Conservation (phyloP, 345 rosid genomes). For the Reutealis trisperma region DNA sequence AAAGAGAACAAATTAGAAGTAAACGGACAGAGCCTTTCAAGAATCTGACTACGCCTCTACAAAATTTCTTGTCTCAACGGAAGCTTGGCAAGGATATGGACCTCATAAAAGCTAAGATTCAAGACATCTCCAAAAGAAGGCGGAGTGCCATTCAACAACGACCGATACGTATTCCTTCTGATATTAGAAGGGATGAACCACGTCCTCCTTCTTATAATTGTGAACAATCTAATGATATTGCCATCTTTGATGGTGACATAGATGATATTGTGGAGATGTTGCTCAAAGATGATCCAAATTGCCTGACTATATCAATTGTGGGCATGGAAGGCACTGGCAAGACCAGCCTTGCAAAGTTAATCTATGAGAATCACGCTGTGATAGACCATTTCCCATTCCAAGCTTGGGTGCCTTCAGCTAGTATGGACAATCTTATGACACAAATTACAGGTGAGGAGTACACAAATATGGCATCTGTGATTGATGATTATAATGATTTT, state of each 20-base stretch:
- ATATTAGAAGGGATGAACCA: too few species aligned
- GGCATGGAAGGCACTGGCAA: constrained; percentile 20
- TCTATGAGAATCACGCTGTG: constrained; percentile 6
- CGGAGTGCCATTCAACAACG: neutral
- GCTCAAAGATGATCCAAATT: neutral
- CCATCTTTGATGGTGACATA: neutral
- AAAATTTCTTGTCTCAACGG: neutral
- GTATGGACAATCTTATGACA: neutral
- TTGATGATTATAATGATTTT: neutral
- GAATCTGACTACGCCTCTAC: neutral
- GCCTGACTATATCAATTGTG: constrained; percentile 15
- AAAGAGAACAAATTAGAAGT: neutral
- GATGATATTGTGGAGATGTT: neutral
- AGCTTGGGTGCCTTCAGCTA: constrained; percentile 9
- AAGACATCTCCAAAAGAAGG: neutral
- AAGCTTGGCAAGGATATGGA: neutral
- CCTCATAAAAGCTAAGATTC: neutral
- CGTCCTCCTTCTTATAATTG: neutral
- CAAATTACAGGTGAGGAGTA: neutral
- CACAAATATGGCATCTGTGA: neutral
- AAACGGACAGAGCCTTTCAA: neutral
- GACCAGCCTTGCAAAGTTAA: constrained; percentile 12
- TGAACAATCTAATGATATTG: neutral
- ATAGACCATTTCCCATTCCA: neutral
- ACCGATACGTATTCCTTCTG: too few species aligned